phyloP scores from a whole-genome alignment of 495 filamentous ascomycete species.

The Staphylotrichum tortipilum region DNA sequence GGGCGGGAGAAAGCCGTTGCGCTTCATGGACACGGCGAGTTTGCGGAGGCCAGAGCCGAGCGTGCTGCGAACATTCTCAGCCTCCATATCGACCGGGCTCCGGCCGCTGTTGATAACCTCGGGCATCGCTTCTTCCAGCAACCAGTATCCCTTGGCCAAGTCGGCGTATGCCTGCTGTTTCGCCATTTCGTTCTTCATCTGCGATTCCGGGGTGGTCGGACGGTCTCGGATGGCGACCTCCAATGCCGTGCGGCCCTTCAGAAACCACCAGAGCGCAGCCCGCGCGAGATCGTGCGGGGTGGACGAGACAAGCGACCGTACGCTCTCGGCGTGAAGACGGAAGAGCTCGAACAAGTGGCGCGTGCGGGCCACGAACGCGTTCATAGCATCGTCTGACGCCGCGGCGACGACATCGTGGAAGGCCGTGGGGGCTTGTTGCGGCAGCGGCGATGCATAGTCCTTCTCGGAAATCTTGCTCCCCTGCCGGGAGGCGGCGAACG shows the following conservation, averaged over 20 bases:
- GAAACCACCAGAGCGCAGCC: conserved; percentile 79
- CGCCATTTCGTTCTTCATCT: conserved; percentile 32
- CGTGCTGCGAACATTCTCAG: conserved; percentile 45
- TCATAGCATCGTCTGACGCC: conserved; percentile 54
- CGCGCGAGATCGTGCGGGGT: conserved; percentile 57
- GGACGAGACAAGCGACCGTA: conserved; percentile 52
- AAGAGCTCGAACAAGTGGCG: conserved; percentile 61
- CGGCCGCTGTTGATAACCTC: conserved; percentile 36
- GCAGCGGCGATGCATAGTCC: conserved; percentile 13
- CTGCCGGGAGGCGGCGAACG: conserved; percentile 16
- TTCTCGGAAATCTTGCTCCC: conserved; percentile 18
- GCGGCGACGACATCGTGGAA: conserved; percentile 31
- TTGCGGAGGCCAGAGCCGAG: conserved; percentile 58
- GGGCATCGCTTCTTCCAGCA: conserved; percentile 56
- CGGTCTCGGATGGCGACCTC: conserved; percentile 61
- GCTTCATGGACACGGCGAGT: conserved; percentile 69
- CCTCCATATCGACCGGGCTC: conserved; percentile 27
- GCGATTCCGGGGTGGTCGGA: conserved; percentile 38
- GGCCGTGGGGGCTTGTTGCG: conserved; percentile 13
- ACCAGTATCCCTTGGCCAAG: conserved; percentile 77
- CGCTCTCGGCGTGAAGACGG: conserved; percentile 58
- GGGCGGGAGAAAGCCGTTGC: conserved; percentile 64
- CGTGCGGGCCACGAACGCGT: conserved; percentile 57
- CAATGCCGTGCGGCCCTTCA: conserved; percentile 62
- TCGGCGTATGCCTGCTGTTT: conserved; percentile 66